Evolutionary conservation across 2,329 filamentous ascomycete genomes (phyloP).

Genomic region (Aureobasidium uvarum): DNA sequence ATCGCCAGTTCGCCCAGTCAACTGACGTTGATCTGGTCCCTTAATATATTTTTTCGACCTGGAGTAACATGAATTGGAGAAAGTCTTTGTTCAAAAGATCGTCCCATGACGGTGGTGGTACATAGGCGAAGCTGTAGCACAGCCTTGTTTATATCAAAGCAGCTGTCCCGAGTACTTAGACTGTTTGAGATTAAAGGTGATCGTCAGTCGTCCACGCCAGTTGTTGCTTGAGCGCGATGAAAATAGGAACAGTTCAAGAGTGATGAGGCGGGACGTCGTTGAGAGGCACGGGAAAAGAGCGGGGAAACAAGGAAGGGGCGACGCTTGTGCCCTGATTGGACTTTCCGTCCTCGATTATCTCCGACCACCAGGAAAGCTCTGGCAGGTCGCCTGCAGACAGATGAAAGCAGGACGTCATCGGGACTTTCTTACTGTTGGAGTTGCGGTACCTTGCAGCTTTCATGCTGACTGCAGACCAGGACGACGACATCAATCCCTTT

Average conservation of each 20-base stretch:
- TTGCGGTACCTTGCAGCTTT: too few relatives aligned
- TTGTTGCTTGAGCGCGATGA: not conserved
- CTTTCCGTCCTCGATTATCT: not conserved
- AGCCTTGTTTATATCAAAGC: not conserved
- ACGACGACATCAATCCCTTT: too few relatives aligned
- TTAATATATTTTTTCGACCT: not conserved
- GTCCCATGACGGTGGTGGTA: slow-evolving; percentile 3
- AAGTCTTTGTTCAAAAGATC: slow-evolving; percentile 7
- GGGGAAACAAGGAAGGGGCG: slow-evolving; percentile 4
- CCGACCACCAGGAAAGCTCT: not conserved
- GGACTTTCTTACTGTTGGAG: not conserved
- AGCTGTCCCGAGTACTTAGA: not conserved
- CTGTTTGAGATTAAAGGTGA: not conserved
- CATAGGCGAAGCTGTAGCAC: not conserved
- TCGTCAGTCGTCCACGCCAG: not conserved
- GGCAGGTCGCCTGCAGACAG: not conserved
- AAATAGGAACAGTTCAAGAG: not conserved
- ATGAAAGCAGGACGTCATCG: not conserved
- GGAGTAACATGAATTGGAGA: not conserved
- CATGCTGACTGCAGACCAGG: too few relatives aligned
- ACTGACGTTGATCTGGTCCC: not conserved
- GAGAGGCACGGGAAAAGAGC: not conserved
- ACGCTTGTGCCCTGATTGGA: slow-evolving; percentile 2
- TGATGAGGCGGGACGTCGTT: not conserved
- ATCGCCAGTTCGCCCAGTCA: not conserved